Evolutionary conservation across 2,329 filamentous ascomycete genomes (phyloP), one percentile per base, ranked within the genome.

Genomic region (Penicillium olsonii): DNA sequence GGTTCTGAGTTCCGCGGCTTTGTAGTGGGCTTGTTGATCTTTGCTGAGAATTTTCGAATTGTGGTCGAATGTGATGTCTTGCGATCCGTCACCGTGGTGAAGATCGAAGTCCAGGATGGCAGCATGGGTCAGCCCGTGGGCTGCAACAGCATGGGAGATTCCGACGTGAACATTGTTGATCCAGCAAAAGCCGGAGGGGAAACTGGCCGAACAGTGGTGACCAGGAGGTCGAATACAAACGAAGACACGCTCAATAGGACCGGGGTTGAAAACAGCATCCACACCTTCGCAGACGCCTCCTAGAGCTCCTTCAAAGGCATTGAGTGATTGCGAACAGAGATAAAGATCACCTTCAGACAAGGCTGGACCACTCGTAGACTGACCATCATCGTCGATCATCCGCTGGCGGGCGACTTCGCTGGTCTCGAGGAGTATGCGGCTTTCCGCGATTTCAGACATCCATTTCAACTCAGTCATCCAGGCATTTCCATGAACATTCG

Each of bases 101-200:
- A 96, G 78, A 68, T 96, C 90, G 66, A 95, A 92, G 66, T 96
- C 91, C 56, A 95, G 84, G 54, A 95, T 97, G 10, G 90, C 94
- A 0, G 92, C 92, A 68, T 99, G 94, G 0, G 92, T 97, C 22
- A 97, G 75, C 0, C 88, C 91, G 65, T 99, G 88, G 33, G 81
- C 82, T 54, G 92, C 83, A 17, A 90, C 86, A 10, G 87, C 92
- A 68, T 99, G 89, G 69, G 95, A 88, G 57, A 99, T 96, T 0
- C 92, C 94, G 18, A 99, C 90, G 66, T 97, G 92, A 0, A 99
- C 91, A 66, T 99, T 99, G 70, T 99, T 99, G 42, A 99, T 75
- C 92, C 94, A 99, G 74, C 94, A 99, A 67, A 99, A 99, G 0
- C 94, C 94, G 2, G 92, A 96, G 0, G 94, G 94, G 61, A 87